Conservation (phyloP, 129 eudicot genomes). For the Dittrichia graveolens region DNA sequence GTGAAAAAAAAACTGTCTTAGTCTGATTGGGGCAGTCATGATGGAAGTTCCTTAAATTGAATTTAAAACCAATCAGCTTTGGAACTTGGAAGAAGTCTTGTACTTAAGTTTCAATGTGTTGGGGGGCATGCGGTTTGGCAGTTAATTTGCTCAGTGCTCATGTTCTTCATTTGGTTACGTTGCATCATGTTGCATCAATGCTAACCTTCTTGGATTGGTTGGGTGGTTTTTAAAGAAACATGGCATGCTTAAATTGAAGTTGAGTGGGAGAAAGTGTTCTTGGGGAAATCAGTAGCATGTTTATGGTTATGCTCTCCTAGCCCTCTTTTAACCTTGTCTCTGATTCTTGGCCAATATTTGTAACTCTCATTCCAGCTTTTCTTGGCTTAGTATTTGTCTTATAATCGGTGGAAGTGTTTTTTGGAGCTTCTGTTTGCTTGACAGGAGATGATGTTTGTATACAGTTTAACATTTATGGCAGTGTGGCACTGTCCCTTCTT, state of each 20-base stretch:
- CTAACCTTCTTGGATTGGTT: conserved; percentile 24
- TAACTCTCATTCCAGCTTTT: not conserved
- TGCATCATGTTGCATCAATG: not conserved
- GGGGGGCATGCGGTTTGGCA: conserved; percentile 10
- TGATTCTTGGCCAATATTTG: conserved; percentile 20
- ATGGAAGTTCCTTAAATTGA: conserved; percentile 1
- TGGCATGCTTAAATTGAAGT: not conserved
- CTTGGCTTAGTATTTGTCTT: not conserved
- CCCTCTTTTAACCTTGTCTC: not conserved
- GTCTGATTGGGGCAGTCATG: conserved; percentile 18
- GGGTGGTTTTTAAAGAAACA: conserved; percentile 14
- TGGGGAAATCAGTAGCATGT: conserved; percentile 13
- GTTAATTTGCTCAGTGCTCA: conserved; percentile 25
- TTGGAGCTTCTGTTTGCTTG: conserved; percentile 26
- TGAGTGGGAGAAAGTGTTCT: not conserved
- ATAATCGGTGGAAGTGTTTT: not conserved
- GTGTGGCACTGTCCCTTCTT: not conserved
- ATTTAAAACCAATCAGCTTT: conserved; percentile 8
- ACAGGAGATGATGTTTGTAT: not conserved
- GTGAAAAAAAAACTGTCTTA: conserved; percentile 23
- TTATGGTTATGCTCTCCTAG: conserved; percentile 3
- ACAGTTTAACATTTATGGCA: not conserved
- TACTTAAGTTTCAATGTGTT: conserved; percentile 22
- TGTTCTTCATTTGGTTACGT: conserved; percentile 17
- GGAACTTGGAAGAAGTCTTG: conserved; percentile 15